These are phyloP conservation scores for Croton setiger DNA, from an alignment of 441 rosid species.

Conservation along the genomic window DNA sequence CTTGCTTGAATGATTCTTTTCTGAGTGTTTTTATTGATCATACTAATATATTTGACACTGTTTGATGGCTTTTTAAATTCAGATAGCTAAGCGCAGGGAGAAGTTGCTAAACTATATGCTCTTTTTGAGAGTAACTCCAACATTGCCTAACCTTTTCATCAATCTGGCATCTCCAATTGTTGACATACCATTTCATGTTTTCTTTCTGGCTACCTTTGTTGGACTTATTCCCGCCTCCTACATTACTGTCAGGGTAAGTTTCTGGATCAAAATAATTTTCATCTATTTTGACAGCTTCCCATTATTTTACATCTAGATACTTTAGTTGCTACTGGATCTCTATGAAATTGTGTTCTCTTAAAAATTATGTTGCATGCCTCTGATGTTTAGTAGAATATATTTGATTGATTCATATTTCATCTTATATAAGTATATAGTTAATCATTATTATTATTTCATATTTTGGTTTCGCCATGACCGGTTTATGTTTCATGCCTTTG, in stretches of 20 bases:
- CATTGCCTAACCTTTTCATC: conserved; percentile 91
- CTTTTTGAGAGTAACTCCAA: conserved; percentile 89
- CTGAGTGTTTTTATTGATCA: not conserved
- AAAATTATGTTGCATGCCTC: not conserved
- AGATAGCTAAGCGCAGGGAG: conserved; percentile 87
- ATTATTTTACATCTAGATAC: not conserved
- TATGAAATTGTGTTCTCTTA: not conserved
- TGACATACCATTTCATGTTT: conserved; percentile 91
- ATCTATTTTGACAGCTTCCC: not conserved
- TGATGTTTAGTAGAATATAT: not conserved
- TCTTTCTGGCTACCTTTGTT: conserved; percentile 85
- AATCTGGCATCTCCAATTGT: conserved; percentile 97
- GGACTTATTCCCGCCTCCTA: conserved; percentile 93
- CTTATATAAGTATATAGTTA: not conserved
- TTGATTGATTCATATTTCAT: not conserved
- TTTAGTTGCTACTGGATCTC: not conserved
- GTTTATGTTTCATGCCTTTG: not conserved
- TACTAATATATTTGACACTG: conserved; percentile 7
- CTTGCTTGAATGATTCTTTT: not conserved
- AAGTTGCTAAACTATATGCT: conserved; percentile 94
- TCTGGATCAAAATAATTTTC: conserved; percentile 4
- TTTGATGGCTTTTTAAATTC: conserved; percentile 17
- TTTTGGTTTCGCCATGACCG: not conserved
- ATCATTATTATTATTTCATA: not conserved
- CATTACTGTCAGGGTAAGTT: conserved; percentile 85